These are phyloP conservation scores for Solanum hybrid DNA, from an alignment of 305 asterid genomes.

Conservation along the genomic window DNA sequence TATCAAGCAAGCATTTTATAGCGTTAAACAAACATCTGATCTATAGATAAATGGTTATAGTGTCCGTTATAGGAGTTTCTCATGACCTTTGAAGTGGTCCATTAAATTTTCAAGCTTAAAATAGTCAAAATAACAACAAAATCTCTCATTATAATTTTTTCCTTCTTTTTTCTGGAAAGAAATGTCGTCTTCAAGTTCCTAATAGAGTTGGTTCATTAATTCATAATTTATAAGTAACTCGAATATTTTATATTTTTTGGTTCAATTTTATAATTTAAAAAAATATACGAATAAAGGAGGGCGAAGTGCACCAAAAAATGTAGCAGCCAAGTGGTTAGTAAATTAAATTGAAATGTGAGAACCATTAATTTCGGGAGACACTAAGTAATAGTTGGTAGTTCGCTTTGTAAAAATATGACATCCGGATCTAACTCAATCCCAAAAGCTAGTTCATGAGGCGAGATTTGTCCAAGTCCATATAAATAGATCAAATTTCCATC, in stretches of 20 bases:
- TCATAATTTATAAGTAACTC: neutral
- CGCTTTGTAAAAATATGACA: too few relatives aligned
- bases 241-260: neutral
- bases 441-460: too few relatives aligned
- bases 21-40: neutral
- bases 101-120: neutral
- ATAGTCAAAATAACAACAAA: neutral
- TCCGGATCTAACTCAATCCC: rapidly evolving
- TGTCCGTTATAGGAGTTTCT: neutral
- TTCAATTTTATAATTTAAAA: neutral
- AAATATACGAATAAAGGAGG: neutral
- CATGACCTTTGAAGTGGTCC: too few relatives aligned
- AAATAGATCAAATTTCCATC: too few relatives aligned
- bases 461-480: too few relatives aligned
- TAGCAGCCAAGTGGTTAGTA: too few relatives aligned
- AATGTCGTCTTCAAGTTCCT: neutral
- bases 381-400: too few relatives aligned
- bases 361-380: neutral
- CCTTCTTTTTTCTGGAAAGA: neutral
- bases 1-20: neutral
- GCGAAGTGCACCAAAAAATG: neutral
- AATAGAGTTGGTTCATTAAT: neutral
- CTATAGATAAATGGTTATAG: too few relatives aligned
- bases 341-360: neutral
- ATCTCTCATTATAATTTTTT: neutral